Base-by-base conservation (phyloP, 371 early-diverging fungal genomes). In the Homolaphlyctis polyrhiza region DNA sequence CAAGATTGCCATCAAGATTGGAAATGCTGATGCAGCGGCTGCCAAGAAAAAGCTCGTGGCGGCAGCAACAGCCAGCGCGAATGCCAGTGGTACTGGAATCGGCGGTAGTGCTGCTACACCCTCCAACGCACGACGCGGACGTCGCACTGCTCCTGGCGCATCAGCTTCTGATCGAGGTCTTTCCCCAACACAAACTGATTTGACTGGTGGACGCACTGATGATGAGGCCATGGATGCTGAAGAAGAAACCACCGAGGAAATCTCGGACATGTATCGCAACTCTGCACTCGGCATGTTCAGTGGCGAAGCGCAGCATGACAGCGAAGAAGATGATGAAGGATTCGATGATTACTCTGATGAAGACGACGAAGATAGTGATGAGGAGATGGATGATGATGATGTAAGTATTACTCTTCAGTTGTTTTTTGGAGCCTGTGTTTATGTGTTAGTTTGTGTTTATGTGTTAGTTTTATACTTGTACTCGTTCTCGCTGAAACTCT, bases 271-370 rank as follows among this genome's bases (percentile, higher is more conserved):
- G n/a, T 91, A 92, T 72, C 84, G 93, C 48, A 91, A 92, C 69
- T 97, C 97, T 23, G 87, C 96, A 13, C 83, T 97, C 11, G 94
- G 95, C 16, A 87, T 96, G 86, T 87, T 87, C 68, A 89, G 87
- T 65, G 89, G 86, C 21, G 81, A 83, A 33, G 81, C 70, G 14
- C 80, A 78, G 58, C 85, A 47, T 3, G 78, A 73, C 23, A 59
- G 66, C 27, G 66, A 71, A 14, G 88, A 85, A 23, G 86, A 84
- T 43, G 87, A 86, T 61, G 87, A 83, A 57, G 82, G 75, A 65
- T 80, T 82, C 63, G 87, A 71, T n/a, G 71, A 72, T 6, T 64
- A 60, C 32, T 65, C 72, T 60, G 81, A 75, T 50, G 64, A 61
- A 29, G 88, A 85, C 21, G n/a, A n/a, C n/a, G n/a, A n/a, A n/a